phyloP scores from a whole-genome alignment of 1,139 yeast genomes.

The Nematodospora anomalae region DNA sequence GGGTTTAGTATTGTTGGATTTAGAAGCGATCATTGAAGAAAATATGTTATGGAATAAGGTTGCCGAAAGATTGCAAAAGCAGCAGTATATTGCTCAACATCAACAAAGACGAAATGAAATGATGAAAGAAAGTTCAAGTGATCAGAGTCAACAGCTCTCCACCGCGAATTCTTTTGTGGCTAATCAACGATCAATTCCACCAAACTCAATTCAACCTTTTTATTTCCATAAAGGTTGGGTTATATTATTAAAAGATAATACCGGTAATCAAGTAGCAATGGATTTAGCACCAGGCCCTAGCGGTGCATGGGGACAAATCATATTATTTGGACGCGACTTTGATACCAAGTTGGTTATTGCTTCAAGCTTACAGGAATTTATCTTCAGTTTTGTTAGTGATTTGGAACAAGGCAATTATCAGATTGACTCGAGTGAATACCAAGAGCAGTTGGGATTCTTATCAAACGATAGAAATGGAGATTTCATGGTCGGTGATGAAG shows the following conservation, averaged over 20 bases:
- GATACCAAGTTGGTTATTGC: constrained; percentile 64
- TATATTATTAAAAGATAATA: constrained; percentile 56
- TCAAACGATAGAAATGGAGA: constrained; percentile 44
- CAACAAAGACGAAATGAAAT: constrained; percentile 24
- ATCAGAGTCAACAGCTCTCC: constrained; percentile 11
- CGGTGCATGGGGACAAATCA: constrained; percentile 63
- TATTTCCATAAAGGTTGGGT: constrained; percentile 64
- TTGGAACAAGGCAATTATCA: constrained; percentile 54
- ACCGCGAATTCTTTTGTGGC: constrained; percentile 39
- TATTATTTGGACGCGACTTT: constrained; percentile 62
- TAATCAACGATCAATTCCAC: constrained; percentile 58
- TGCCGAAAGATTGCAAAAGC: constrained; percentile 50
- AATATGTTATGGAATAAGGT: constrained; percentile 73
- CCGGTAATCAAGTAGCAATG: constrained; percentile 61
- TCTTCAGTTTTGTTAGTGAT: constrained; percentile 48
- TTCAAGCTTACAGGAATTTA: constrained; percentile 53
- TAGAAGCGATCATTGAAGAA: constrained; percentile 71
- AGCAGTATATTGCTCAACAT: constrained; percentile 34
- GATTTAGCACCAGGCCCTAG: constrained; percentile 63
- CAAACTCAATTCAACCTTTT: constrained; percentile 53
- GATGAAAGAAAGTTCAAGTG: constrained; percentile 9
- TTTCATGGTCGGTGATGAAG: constrained; percentile 50
- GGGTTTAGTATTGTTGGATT: constrained; percentile 69
- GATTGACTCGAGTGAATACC: constrained; percentile 46
- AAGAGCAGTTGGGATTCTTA: constrained; percentile 31